Conservation (phyloP, 2,329 filamentous ascomycete genomes). For the Hysterium pulicare region DNA sequence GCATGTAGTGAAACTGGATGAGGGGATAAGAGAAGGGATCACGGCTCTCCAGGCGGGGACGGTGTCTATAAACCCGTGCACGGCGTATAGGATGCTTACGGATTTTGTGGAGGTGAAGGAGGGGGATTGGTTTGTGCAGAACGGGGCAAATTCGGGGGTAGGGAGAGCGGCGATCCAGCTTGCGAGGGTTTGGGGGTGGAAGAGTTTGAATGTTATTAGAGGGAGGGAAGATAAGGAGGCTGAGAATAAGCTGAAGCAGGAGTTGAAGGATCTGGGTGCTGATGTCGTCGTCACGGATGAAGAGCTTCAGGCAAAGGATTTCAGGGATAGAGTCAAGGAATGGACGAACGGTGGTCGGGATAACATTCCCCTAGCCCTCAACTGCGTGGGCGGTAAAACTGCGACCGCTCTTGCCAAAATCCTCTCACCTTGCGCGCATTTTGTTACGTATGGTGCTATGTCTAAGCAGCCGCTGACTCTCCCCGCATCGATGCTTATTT, state of each 20-base stretch:
- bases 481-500: conserved; percentile 83
- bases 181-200: conserved; percentile 78
- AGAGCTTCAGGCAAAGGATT: conserved; percentile 59
- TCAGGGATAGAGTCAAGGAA: conserved; percentile 58
- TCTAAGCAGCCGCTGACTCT: conserved; percentile 78
- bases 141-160: conserved; percentile 92
- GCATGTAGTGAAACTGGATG: conserved; percentile 65
- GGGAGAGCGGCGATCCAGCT: conserved; percentile 90
- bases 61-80: conserved; percentile 88
- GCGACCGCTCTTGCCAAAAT: conserved; percentile 75
- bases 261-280: conserved; percentile 60
- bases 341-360: conserved; percentile 71
- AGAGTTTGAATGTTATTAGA: conserved; percentile 85
- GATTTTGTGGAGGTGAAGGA: conserved; percentile 66
- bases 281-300: conserved; percentile 61
- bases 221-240: conserved; percentile 67
- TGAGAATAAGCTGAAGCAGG: conserved; percentile 62
- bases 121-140: conserved; percentile 96
- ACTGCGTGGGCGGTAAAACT: conserved; percentile 89
- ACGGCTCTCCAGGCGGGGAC: conserved; percentile 78
- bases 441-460: conserved; percentile 98
- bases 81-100: conserved; percentile 87
- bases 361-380: conserved; percentile 73
- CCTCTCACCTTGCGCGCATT: conserved; percentile 62
- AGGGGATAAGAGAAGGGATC: conserved; percentile 67